These are phyloP conservation scores for Lipomyces orientalis DNA, from an alignment of 805 yeast species.

Conservation along the genomic window DNA sequence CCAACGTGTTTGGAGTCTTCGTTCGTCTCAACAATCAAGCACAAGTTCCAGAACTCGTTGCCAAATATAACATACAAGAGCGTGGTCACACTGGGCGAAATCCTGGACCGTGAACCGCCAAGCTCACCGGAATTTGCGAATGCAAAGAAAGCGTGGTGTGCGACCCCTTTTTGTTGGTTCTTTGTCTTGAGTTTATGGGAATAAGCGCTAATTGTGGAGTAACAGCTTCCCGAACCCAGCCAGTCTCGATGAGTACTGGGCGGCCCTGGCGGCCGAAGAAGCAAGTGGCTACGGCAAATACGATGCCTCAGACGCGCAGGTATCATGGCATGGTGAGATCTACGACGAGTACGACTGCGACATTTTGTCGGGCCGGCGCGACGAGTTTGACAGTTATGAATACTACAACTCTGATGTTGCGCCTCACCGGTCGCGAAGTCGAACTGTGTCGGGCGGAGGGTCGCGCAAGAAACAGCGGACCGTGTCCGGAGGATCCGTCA, in stretches of 20 bases:
- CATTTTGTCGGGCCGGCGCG: slow-evolving; percentile 8
- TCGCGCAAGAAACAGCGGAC: slow-evolving; percentile 13
- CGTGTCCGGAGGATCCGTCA: slow-evolving; percentile 6
- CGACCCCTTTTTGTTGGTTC: slow-evolving; percentile 18
- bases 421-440: neutral
- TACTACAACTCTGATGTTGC: neutral
- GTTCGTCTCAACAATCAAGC: slow-evolving; percentile 11
- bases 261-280: slow-evolving; percentile 1
- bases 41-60: slow-evolving; percentile 3
- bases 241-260: slow-evolving; percentile 4
- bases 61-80: slow-evolving; percentile 10
- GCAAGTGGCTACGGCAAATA: neutral
- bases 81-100: slow-evolving; percentile 7
- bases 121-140: neutral
- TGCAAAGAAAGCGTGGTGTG: slow-evolving; percentile 33
- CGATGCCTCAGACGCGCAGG: slow-evolving; percentile 1
- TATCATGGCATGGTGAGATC: neutral
- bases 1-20: neutral
- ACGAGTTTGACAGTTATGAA: slow-evolving; percentile 1
- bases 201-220: neutral
- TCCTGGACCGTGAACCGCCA: slow-evolving; percentile 27
- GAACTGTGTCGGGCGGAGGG: neutral
- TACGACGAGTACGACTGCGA: slow-evolving; percentile 6
- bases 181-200: neutral
- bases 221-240: neutral